phyloP scores from a whole-genome alignment of 2,329 filamentous ascomycete species.

The Ilyonectria robusta region DNA sequence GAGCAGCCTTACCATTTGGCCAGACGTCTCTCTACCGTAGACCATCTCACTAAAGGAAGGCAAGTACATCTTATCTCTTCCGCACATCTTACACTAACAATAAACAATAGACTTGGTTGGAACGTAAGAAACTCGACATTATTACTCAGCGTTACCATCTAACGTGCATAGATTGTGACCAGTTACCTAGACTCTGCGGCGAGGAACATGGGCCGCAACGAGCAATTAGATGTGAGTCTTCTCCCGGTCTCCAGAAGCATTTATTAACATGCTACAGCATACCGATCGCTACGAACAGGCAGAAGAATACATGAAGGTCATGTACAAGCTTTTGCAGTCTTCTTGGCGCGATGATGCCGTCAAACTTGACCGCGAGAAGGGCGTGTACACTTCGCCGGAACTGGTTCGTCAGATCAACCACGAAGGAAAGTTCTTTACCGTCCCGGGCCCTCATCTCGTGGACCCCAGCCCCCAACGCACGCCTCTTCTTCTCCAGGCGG shows the following conservation, averaged over 20 bases:
- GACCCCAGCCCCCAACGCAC: slow-evolving; percentile 78
- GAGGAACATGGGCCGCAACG: slow-evolving; percentile 71
- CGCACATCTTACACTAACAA: slow-evolving; percentile 1
- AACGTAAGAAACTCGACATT: slow-evolving; percentile 57
- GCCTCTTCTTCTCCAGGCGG: slow-evolving; percentile 78
- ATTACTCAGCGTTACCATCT: slow-evolving; percentile 22
- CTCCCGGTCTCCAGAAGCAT: neutral
- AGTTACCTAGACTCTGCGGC: slow-evolving; percentile 80
- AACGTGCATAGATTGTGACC: slow-evolving; percentile 71
- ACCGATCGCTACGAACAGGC: slow-evolving; percentile 76
- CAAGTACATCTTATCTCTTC: slow-evolving; percentile 35
- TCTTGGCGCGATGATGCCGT: slow-evolving; percentile 79
- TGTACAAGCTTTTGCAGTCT: slow-evolving; percentile 77
- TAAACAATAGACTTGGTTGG: slow-evolving; percentile 63
- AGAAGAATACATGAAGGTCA: slow-evolving; percentile 75
- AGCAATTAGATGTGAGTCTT: slow-evolving; percentile 59
- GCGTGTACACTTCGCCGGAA: slow-evolving; percentile 67
- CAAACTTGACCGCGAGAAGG: slow-evolving; percentile 68
- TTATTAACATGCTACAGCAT: slow-evolving; percentile 58
- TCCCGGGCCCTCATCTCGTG: slow-evolving; percentile 76
- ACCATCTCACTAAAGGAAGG: slow-evolving; percentile 77
- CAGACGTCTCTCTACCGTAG: slow-evolving; percentile 74
- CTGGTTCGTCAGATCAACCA: slow-evolving; percentile 78
- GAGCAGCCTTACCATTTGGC: slow-evolving; percentile 80
- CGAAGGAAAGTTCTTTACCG: slow-evolving; percentile 72